Percentiles rank a stretch among this genome's conserved stretches.
phyloP scores from a whole-genome alignment of 2,329 filamentous ascomycete species.

The Mycosphaerella arachidis region DNA sequence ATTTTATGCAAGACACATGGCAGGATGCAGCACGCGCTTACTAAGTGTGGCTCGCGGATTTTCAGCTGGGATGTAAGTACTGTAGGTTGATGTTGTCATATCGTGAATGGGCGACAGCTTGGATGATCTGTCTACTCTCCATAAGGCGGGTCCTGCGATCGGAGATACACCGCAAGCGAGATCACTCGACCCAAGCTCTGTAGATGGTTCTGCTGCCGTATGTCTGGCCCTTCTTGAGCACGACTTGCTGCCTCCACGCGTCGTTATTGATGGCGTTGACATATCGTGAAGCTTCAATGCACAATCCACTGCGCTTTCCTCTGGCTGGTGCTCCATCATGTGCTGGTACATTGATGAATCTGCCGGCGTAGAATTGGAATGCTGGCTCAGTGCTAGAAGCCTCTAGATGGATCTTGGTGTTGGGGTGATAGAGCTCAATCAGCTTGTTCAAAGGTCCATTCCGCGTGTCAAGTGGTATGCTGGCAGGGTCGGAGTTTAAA shows the following conservation, averaged over 20 bases:
- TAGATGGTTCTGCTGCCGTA: slow-evolving; percentile 82
- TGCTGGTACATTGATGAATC: slow-evolving; percentile 71
- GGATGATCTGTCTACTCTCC: neutral
- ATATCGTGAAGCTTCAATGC: slow-evolving; percentile 85
- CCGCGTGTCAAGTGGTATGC: slow-evolving; percentile 50
- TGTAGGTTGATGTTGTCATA: neutral
- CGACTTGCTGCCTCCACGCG: slow-evolving; percentile 71
- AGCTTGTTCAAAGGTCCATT: slow-evolving; percentile 59
- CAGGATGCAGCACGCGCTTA: neutral
- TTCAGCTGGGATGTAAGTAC: neutral
- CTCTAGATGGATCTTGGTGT: slow-evolving; percentile 73
- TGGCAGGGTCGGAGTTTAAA: slow-evolving; percentile 58
- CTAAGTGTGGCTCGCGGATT: neutral
- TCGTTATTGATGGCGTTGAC: slow-evolving; percentile 82
- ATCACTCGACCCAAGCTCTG: slow-evolving; percentile 67
- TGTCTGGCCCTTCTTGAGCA: slow-evolving; percentile 77
- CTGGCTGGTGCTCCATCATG: slow-evolving; percentile 58
- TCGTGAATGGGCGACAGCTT: neutral
- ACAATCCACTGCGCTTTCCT: slow-evolving; percentile 70
- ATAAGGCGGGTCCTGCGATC: too few species aligned
- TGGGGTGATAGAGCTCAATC: slow-evolving; percentile 68
- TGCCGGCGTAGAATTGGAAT: slow-evolving; percentile 95
- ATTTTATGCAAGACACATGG: neutral
- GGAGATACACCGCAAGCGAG: neutral
- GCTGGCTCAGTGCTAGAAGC: slow-evolving; percentile 88